phyloP scores from a whole-genome alignment of 2,329 filamentous ascomycete genomes.

The Trichoderma cornu-damae region DNA sequence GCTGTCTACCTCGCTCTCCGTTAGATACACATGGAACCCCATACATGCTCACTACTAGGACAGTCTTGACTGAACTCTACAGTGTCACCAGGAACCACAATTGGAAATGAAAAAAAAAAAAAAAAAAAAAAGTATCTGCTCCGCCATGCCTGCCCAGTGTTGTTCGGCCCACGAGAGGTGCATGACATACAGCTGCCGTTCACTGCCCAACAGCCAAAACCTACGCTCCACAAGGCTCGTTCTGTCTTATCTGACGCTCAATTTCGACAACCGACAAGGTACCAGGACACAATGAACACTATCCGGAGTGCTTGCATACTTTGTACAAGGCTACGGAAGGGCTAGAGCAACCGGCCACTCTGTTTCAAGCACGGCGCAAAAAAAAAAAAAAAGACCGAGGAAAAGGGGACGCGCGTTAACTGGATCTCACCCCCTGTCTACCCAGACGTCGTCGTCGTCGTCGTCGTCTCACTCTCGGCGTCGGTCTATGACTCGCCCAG shows the following conservation, averaged over 20 bases:
- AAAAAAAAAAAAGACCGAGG: no score
- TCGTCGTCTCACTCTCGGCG: conserved; percentile 1
- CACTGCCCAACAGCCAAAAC: background rate
- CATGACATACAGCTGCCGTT: background rate
- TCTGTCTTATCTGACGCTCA: background rate
- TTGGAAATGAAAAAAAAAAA: background rate
- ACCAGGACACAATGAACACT: background rate
- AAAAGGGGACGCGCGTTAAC: conserved; percentile 18
- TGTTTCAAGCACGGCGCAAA: background rate
- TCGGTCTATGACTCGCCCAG: background rate
- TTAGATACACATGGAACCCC: background rate
- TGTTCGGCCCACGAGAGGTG: background rate
- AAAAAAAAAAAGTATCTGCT: no score
- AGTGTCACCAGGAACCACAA: background rate
- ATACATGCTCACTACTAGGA: background rate
- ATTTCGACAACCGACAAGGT: background rate
- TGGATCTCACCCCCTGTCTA: conserved; percentile 6
- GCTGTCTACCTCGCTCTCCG: background rate
- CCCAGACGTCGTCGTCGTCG: background rate
- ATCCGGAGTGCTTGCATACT: background rate
- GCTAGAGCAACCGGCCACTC: background rate
- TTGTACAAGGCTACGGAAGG: conserved; percentile 1
- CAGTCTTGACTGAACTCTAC: background rate
- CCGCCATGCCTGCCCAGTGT: background rate
- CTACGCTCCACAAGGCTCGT: background rate